Percentiles rank a stretch among this genome's conserved stretches.
phyloP scores from a whole-genome alignment of 768 basidiomycete species.

The Mycena galericulata region DNA sequence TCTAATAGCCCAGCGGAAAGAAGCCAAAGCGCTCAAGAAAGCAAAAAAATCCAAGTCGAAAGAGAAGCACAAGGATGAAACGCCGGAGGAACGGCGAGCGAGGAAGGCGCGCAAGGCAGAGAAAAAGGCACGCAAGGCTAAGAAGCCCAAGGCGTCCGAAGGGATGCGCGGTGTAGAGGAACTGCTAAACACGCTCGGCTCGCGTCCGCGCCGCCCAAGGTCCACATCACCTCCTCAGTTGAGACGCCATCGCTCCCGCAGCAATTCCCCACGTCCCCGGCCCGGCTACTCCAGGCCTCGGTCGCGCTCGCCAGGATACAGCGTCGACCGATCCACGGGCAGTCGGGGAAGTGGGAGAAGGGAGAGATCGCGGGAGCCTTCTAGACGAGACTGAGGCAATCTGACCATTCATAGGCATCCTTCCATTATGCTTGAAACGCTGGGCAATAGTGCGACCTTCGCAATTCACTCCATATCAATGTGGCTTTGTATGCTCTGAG shows the following conservation, averaged over 20 bases:
- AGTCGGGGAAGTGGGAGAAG: not conserved
- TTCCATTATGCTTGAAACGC: conserved; percentile 22
- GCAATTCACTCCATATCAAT: conserved; percentile 6
- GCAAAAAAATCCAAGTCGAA: conserved; percentile 72
- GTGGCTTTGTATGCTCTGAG: too few species aligned
- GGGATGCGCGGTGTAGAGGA: conserved; percentile 76
- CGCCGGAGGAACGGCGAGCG: conserved; percentile 80
- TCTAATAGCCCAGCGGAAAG: conserved; percentile 78
- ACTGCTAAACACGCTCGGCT: conserved; percentile 65
- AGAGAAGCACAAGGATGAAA: conserved; percentile 78
- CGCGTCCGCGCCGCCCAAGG: conserved; percentile 21
- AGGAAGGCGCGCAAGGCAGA: conserved; percentile 81
- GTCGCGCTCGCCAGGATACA: conserved; percentile 19
- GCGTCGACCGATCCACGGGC: not conserved
- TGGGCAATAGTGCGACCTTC: not conserved
- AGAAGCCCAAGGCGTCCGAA: conserved; percentile 67
- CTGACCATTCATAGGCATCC: conserved; percentile 2
- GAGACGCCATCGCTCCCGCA: conserved; percentile 27
- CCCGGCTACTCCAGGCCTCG: conserved; percentile 4
- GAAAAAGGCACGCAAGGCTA: conserved; percentile 68
- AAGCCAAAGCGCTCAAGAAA: conserved; percentile 78
- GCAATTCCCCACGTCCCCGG: conserved; percentile 10
- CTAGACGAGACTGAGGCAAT: conserved; percentile 7
- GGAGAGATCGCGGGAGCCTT: conserved; percentile 13
- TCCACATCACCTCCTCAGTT: conserved; percentile 7